These are phyloP conservation scores for Lactarius sp. DNA, from an alignment of 768 basidiomycete genomes.

Conservation along the genomic window DNA sequence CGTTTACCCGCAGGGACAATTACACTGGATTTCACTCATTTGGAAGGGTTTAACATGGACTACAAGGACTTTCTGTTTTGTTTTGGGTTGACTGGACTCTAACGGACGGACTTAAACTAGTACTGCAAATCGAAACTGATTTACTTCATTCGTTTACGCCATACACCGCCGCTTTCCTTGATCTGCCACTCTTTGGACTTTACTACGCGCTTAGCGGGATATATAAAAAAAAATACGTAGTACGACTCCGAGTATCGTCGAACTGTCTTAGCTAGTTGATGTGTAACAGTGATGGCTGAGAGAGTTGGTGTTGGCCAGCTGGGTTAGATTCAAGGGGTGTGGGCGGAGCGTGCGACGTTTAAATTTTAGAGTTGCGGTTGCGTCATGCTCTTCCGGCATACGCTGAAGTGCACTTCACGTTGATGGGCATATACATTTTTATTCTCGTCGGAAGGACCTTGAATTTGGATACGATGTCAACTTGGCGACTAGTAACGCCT, in stretches of 20 bases:
- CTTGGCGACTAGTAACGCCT: no score
- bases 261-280: not conserved
- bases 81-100: slow-evolving; percentile 6
- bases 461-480: no score
- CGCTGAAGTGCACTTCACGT: not conserved
- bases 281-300: not conserved
- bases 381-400: not conserved
- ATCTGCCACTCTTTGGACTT: slow-evolving; percentile 3
- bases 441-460: no score
- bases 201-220: no score
- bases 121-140: not conserved
- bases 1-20: not conserved
- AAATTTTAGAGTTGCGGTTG: not conserved
- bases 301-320: not conserved
- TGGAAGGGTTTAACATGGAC: not conserved
- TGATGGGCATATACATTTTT: no score
- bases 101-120: not conserved
- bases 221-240: no score
- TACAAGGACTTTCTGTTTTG: not conserved
- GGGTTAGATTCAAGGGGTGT: not conserved
- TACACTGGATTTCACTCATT: not conserved
- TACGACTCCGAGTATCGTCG: no score
- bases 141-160: not conserved
- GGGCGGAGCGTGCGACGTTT: not conserved
- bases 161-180: not conserved